Evolutionary conservation across 768 basidiomycete species (phyloP), one percentile per base, ranked within the genome.

Genomic region (Steccherinum ochraceum): DNA sequence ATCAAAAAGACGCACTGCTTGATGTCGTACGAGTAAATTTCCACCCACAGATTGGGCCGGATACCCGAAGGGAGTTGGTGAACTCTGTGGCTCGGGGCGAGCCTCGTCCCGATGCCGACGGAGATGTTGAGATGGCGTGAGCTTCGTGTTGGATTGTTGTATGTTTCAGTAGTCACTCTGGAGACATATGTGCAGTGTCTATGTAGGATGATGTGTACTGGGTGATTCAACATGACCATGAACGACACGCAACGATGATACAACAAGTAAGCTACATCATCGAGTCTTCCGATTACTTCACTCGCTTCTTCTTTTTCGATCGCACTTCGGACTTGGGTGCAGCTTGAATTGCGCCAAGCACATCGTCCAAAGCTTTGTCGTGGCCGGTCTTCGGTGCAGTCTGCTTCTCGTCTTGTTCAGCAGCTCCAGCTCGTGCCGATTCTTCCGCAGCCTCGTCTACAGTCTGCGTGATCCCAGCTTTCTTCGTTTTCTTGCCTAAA

Each of bases 1-100:
- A 99, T 64, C 96, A 99, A 61, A 98, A 98, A 66, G 93, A 97
- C 64, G 93, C 95, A 0, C 71, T 99, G n/a, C 70, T 97, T 49
- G 95, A 98, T 58, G 93, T 97, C 40, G 77, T 94, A 45, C 81
- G 93, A 21, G 85, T 80, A 4, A 85, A 90, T 35, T 81, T 85
- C 5, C 96, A 99, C 64, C 75, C 84, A 5, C 86, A 92, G 64
- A 96, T 98, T 60, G 78, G 89, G 43, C 74, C 84, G 0, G 96
- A 99, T 69, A 84, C 97, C 50, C 78, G 96, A 61, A 71, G 96
- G 56, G 96, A 98, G 64, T 70, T 99, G 24, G 77, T 93, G 46
- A 90, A 83, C 61, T 89, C 88, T 2, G 90, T 93, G 10, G 85
- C 80, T 43, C 76, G 95, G 58, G 95, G 91, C 0, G 93, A 90